Evolutionary conservation across 805 yeast species (phyloP).

Genomic region (Saccharomyces cerevisiae): DNA sequence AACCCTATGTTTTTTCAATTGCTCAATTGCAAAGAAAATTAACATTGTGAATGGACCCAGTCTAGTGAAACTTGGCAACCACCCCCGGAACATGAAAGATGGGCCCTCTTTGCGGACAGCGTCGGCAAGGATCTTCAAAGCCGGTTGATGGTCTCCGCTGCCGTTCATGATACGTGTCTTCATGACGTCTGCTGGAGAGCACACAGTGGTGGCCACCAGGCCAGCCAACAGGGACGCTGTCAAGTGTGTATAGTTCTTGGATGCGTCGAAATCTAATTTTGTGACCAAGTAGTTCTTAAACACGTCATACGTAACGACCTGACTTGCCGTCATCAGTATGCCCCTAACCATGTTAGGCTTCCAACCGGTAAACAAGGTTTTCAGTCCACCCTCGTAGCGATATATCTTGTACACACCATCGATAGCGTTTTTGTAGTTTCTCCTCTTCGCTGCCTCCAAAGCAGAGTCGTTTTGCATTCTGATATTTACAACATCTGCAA

Average conservation of each 20-base stretch:
- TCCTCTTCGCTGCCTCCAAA: constrained; percentile 51
- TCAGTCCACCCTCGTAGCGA: constrained; percentile 54
- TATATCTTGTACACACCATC: constrained; percentile 62
- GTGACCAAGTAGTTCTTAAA: constrained; percentile 55
- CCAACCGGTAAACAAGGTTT: constrained; percentile 61
- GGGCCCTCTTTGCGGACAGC: constrained; percentile 67
- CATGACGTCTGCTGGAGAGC: constrained; percentile 88
- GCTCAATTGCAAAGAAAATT: constrained; percentile 61
- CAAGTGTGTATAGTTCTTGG: constrained; percentile 64
- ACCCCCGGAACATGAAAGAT: constrained; percentile 79
- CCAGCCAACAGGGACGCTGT: constrained; percentile 76
- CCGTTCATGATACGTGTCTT: constrained; percentile 83
- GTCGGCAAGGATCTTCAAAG: constrained; percentile 40
- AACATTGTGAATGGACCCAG: constrained; percentile 76
- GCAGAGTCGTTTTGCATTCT: constrained; percentile 87
- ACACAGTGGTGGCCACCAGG: constrained; percentile 80
- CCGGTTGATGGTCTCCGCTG: constrained; percentile 34
- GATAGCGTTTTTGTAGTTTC: constrained; percentile 69
- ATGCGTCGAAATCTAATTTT: constrained; percentile 43
- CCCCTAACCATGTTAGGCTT: constrained; percentile 76
- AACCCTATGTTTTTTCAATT: constrained; percentile 44
- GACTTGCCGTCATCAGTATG: constrained; percentile 82
- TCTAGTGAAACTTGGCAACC: constrained; percentile 82
- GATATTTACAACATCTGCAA: constrained; percentile 79
- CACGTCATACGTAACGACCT: constrained; percentile 79